Evolutionary conservation across 1,139 yeast genomes (phyloP), one percentile per base, ranked within the genome.

Genomic region (Yamadazyma dushanensis): DNA sequence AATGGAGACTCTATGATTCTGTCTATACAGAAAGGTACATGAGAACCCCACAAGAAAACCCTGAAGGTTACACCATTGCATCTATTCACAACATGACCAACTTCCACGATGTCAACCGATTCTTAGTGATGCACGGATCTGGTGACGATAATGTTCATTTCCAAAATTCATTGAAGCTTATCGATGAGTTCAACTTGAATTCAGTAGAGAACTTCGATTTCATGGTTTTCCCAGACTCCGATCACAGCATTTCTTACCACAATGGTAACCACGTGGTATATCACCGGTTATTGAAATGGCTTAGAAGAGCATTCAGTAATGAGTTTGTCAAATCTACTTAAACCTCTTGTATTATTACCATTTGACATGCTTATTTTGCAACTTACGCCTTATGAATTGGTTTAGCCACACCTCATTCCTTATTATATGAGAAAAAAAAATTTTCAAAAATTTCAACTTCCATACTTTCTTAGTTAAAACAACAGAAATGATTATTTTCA

Each of bases 81-180:
- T 68, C 82, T 2, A 80, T 84, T 28, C 63, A 63, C 40, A 64
- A 78, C 41, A 69, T 72, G 5, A 66, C 66, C 16, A 55, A 66
- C 53, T 66, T 81, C 57, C 49, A 64, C 50, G 55, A 69, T 47
- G 77, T 70, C n/a, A 69, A 65, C 35, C 67, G 87, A 49, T 83
- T 84, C 51, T 63, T 84, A 41, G 56, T 84, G 34, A 81, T 83
- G 70, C 94, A 84, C 56, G 94, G 94, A 8, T 76, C 86, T 1
- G 92, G 90, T 14, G 94, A 84, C 57, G 94, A 84, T 55, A 84
- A 84, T 45, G 94, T 84, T 26, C 94, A 84, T 57, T 74, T 83
- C 54, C 94, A 84, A 54, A 81, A 84, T 57, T 66, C 83, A 16
- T 69, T 82, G 44, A 79, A 78, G 53, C 63, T 84, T 16, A 54